These are phyloP conservation scores for Paracamarosporium sp. DNA, from an alignment of 2,329 filamentous ascomycete genomes.

Conservation along the genomic window DNA sequence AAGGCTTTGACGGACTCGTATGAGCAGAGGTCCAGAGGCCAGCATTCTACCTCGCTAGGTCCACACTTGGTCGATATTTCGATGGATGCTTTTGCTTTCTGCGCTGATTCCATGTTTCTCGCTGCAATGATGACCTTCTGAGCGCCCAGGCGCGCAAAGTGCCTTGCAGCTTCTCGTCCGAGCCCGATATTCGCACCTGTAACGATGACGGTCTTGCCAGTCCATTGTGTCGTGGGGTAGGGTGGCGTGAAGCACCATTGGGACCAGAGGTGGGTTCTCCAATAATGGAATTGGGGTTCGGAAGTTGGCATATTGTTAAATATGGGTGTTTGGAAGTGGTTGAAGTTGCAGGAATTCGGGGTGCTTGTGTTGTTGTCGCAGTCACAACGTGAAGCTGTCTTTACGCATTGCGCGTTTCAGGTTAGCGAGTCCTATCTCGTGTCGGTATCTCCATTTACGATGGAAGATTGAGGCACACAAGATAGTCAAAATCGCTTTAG, in stretches of 20 bases:
- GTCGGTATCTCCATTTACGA: too few relatives aligned
- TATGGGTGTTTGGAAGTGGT: not conserved
- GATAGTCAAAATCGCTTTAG: too few relatives aligned
- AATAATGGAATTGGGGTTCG: slow-evolving; percentile 1
- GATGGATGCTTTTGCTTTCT: slow-evolving; percentile 50
- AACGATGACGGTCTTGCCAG: slow-evolving; percentile 50
- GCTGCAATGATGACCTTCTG: slow-evolving; percentile 53
- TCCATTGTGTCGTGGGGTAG: slow-evolving; percentile 29
- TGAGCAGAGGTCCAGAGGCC: slow-evolving; percentile 51
- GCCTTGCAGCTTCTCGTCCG: slow-evolving; percentile 52
- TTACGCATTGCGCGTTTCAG: slow-evolving; percentile 3
- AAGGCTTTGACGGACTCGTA: slow-evolving; percentile 48
- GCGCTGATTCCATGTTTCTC: slow-evolving; percentile 50
- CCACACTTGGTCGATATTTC: slow-evolving; percentile 30
- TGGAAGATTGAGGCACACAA: too few relatives aligned
- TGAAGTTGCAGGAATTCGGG: not conserved
- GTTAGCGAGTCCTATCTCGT: not conserved
- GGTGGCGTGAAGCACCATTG: slow-evolving; percentile 32
- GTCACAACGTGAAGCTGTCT: not conserved
- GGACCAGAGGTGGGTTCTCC: not conserved
- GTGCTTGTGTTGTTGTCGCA: not conserved
- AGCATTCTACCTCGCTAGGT: slow-evolving; percentile 49
- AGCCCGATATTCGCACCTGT: slow-evolving; percentile 57
- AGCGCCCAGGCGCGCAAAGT: slow-evolving; percentile 49
- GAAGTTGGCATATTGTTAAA: not conserved